Base-by-base conservation (phyloP, 208 protist species). In the Vickermania ingenoplastis region DNA sequence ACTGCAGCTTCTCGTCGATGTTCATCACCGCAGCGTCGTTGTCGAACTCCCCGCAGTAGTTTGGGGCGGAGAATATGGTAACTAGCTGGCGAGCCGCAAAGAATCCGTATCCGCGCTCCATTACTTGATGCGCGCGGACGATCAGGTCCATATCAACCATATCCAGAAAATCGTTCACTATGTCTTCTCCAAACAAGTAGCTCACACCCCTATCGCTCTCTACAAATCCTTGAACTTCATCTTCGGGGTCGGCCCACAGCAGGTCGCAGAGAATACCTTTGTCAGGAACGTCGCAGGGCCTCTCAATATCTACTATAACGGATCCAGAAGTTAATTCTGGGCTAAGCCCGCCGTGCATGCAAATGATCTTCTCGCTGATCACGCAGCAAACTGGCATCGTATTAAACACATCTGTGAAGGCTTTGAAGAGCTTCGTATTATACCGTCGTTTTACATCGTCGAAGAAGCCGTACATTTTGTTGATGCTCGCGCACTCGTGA, bases 291-390 rank as follows among this genome's bases (percentile, higher is more conserved):
- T 99, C 97, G 17, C 95, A 99, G 26, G 98, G 98, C 11, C 98
- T 78, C 5, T 86, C 64, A 53, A 99, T 95, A 30, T 94, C 87
- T n/a, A 79, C 68, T 23, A 99, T 92, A 48, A 98, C 80, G 2
- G 96, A 80, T 53, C 99, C 73, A 4, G 73, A 79, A 14, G 96
- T 87, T 1, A 99, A 72, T 56, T 99, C 94, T 13, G 98, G 98
- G 11, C 91, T 98, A 29, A 99, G 86, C 25, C 98, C 98, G 41
- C 97, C 98, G 66, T 99, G 98, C 79, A 98, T 98, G 75, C 98
- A 99, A 60, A 99, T 99, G 59, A 99, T 99, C 72, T 99, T 99
- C 60, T 99, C 97, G 57, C 98, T 97, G 31, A 99, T 96, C 31
- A 99, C 76, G 2, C 97, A 98, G 28, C 95, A 97, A 49, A 99